These are phyloP conservation scores for Sicyos edulis DNA, from an alignment of 306 rosid species.

Conservation along the genomic window DNA sequence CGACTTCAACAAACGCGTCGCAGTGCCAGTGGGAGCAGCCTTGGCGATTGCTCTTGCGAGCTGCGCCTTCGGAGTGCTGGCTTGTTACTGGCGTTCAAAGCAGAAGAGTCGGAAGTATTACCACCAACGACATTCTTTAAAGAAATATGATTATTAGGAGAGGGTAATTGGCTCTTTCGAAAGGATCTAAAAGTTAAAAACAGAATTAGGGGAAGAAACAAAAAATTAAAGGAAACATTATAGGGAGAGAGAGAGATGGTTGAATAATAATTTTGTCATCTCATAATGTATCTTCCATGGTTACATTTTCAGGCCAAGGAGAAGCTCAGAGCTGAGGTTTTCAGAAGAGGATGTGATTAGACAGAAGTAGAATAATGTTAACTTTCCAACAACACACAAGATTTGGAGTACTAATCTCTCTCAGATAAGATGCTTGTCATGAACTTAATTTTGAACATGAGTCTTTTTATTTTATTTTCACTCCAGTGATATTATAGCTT, in stretches of 20 bases:
- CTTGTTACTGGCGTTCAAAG: slow-evolving; percentile 97
- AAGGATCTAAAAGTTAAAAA: slow-evolving; percentile 24
- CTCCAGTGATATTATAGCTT: not conserved
- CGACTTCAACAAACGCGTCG: slow-evolving; percentile 55
- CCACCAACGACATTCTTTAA: slow-evolving; percentile 85
- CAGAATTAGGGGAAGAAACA: slow-evolving; percentile 22
- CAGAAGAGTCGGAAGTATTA: slow-evolving; percentile 99
- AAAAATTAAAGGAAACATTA: slow-evolving; percentile 17
- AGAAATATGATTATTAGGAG: slow-evolving; percentile 89
- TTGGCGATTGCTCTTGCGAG: slow-evolving; percentile 93
- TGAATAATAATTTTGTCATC: not conserved
- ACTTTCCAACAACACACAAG: not conserved
- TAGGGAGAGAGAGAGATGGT: slow-evolving; percentile 7
- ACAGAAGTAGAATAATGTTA: not conserved
- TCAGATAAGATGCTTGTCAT: slow-evolving; percentile 9
- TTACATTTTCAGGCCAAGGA: slow-evolving; percentile 78
- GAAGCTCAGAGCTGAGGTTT: slow-evolving; percentile 60
- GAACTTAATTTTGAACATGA: slow-evolving; percentile 16
- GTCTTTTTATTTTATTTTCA: not conserved
- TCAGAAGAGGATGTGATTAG: slow-evolving; percentile 13
- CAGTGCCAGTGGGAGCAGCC: slow-evolving; percentile 95
- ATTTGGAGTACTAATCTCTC: slow-evolving; percentile 2
- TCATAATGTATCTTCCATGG: slow-evolving; percentile 33
- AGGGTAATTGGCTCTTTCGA: slow-evolving; percentile 74
- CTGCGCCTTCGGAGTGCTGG: slow-evolving; percentile 96